Evolutionary conservation across 805 yeast species (phyloP), one percentile per base, ranked within the genome.

Genomic region (Yarrowia osloensis): DNA sequence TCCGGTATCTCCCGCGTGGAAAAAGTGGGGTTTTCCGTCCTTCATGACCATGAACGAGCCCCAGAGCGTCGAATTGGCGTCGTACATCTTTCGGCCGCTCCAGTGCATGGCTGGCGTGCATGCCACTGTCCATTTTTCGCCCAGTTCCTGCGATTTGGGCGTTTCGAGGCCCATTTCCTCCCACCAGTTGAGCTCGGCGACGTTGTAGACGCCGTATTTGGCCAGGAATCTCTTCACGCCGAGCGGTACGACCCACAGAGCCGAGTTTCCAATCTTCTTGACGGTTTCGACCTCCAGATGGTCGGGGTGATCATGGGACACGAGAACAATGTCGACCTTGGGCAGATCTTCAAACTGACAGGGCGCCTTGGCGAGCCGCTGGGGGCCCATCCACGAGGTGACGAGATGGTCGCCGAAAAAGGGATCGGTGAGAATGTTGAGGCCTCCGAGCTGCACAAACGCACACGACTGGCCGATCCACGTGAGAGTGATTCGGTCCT

Each of bases 401-500:
- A 94, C 82, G 37, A 94, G 79, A 70, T 84, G 86, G 69, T 88
- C 84, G 19, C 83, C 78, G 72, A 94, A 88, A 35, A 92, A 78
- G 0, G 98, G 98, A 75, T 94, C 98, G 2, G 97, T 89, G 42
- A 94, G 76, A 68, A 94, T 81, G 68, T 87, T 89, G n/a, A 90
- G 77, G 1, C 88, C 88, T 4, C 88, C 82, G 1, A 91, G 76
- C 72, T 90, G 91, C 4, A 92, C 79, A 65, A 85, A 82, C 2
- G 93, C 84, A 76, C 97, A 92, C 67, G 95, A 88, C 75, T 94
- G 98, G 4, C 98, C 98, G 47, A 94, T 76, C 98, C 98, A 94
- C 0, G 97, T 91, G 73, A 88, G 84, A 1, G 89, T 81, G 71
- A 90, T 69, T 71, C 88, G 81, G 33, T 21, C 65, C 24, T 49